A percentile compares a stretch with the other conserved stretches of the same genome.
phyloP scores from a whole-genome alignment of 331 rosid genomes.

The Pyrus hybrid region DNA sequence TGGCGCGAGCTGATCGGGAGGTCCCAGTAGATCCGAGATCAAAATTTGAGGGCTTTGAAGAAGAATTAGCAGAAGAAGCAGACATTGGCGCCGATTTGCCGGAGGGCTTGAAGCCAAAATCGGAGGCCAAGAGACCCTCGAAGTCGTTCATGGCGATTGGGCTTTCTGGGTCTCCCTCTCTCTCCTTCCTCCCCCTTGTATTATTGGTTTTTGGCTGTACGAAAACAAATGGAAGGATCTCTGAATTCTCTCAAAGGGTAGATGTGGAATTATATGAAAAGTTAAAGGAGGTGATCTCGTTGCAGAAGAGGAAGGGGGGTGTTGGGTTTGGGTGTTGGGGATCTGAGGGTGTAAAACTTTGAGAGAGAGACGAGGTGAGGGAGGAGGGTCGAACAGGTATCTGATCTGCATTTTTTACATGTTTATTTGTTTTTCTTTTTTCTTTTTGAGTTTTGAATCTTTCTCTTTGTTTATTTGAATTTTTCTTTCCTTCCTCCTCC shows the following conservation, averaged over 20 bases:
- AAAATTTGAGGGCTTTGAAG: conserved; percentile 33
- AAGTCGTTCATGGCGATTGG: conserved; percentile 59
- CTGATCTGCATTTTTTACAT: background rate
- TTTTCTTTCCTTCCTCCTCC: background rate
- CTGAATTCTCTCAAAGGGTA: background rate
- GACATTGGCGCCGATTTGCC: conserved; percentile 76
- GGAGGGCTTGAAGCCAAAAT: conserved; percentile 64
- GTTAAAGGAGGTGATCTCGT: conserved; percentile 1
- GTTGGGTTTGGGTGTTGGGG: too few relatives aligned
- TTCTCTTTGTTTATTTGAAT: background rate
- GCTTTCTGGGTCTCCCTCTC: background rate
- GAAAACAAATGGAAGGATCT: background rate
- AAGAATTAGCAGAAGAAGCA: conserved; percentile 14
- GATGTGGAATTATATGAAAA: background rate
- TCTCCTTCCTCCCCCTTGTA: background rate
- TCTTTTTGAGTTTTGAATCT: background rate
- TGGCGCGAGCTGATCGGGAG: conserved; percentile 37
- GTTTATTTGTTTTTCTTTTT: background rate
- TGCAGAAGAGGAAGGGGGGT: background rate
- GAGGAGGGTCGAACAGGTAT: conserved; percentile 18
- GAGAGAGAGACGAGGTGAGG: background rate
- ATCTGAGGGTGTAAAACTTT: background rate
- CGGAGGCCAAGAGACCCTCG: conserved; percentile 63
- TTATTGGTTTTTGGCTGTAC: background rate
- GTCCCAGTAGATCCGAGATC: conserved; percentile 62